Base-by-base conservation (phyloP, 148 eudicot species). In the Chenopodium berlandieri region DNA sequence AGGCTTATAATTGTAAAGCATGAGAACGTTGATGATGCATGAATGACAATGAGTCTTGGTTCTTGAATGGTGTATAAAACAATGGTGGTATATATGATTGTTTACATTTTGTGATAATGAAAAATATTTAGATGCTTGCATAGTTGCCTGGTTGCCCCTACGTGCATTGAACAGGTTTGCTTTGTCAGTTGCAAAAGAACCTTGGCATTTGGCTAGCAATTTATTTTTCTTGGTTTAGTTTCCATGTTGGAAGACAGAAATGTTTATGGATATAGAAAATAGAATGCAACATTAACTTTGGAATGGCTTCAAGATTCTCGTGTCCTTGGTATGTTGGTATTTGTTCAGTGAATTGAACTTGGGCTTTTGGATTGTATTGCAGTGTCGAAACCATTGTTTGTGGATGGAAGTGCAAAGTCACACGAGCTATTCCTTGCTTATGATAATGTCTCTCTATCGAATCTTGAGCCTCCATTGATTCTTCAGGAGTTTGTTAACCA, bases 401-500 rank as follows among this genome's bases (percentile, higher is more conserved):
- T 88, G 52, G 94, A 91, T 83, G 94, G 92, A 88, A 91, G 80
- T 84, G 90, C 94, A 25, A 91, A 91, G 85, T 90, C 94, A 77
- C 94, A 91, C 80, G 88, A 88, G 82, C 88, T 91, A 60, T 91
- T 82, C 79, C 88, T 91, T 88, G 94, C 91, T 73, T 91, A 90
- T 84, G 89, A 91, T 69, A 83, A 88, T 65, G 82, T 79, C 78
- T 91, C 91, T 81, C 86, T 91, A 63, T 77, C 87, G 12, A 83
- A 91, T 46, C 94, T 91, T 66, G 92, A 91, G 77, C 94, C 91
- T 76, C 92, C 94, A 19, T 78, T 91, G 71, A 91, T 91, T 83
- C 88, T 91, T 66, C 94, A 91, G 84, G 94, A 91, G 84, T 91
- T 91, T 73, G 88, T 91, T 75, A 91, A 91, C 82, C 94, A 91